Percentiles rank a stretch among this genome's conserved stretches.
Conservation (phyloP, 805 yeast species). For the Wickerhamiella alocasiicola region DNA sequence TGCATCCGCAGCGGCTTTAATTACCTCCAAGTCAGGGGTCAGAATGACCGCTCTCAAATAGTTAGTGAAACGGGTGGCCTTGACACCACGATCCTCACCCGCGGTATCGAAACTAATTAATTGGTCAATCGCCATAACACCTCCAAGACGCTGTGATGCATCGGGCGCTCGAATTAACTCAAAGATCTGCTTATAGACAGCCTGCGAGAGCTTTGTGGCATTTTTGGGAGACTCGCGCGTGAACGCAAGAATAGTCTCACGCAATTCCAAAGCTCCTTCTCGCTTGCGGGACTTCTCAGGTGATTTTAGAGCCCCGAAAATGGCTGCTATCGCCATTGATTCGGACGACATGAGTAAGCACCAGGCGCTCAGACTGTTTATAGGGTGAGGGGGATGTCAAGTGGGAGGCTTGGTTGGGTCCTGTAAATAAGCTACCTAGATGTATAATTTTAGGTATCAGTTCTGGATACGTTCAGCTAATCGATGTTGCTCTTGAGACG, state of each 20-base stretch:
- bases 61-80: constrained; percentile 83
- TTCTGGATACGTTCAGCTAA: too few species aligned
- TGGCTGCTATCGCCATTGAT: constrained; percentile 23
- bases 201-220: constrained; percentile 67
- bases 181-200: constrained; percentile 74
- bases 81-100: constrained; percentile 71
- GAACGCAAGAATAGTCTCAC: constrained; percentile 53
- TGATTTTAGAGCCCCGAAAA: constrained; percentile 22
- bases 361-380: too few species aligned
- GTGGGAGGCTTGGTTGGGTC: background rate
- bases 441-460: too few species aligned
- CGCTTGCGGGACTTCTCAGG: constrained; percentile 23
- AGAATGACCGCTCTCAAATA: constrained; percentile 71
- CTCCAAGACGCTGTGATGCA: constrained; percentile 66
- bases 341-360: constrained; percentile 23
- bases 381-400: background rate
- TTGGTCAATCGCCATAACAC: constrained; percentile 80
- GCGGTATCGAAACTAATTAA: constrained; percentile 66
- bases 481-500: too few species aligned
- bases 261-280: constrained; percentile 56
- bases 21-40: constrained; percentile 69
- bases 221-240: constrained; percentile 78
- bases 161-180: constrained; percentile 71
- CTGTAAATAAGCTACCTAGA: too few species aligned
- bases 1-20: constrained; percentile 76